Evolutionary conservation across 208 protist species (phyloP).

Genomic region (Entamoeba histolytica): DNA sequence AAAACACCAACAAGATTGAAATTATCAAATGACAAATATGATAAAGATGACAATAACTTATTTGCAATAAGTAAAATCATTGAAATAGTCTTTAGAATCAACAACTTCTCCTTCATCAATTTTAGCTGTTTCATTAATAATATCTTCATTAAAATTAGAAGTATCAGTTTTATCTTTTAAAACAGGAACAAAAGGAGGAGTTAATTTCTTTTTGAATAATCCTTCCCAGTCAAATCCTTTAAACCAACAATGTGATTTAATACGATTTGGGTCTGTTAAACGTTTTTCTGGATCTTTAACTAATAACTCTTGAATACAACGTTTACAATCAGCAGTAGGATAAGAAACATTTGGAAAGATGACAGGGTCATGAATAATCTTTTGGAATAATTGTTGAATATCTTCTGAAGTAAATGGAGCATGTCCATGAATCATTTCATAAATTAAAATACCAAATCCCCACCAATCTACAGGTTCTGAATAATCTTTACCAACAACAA

Average conservation of each 20-base stretch:
- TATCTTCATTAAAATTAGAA: background rate
- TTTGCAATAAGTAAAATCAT: background rate
- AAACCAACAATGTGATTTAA: constrained; percentile 81
- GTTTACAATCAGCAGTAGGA: background rate
- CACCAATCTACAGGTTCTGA: constrained; percentile 82
- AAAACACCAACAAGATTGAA: too few species aligned
- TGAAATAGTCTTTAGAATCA: background rate
- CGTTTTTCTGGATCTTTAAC: constrained; percentile 1
- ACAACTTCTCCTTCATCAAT: background rate
- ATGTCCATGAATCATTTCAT: constrained; percentile 54
- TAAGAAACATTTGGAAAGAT: constrained; percentile 40
- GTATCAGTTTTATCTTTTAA: background rate
- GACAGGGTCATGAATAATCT: constrained; percentile 53
- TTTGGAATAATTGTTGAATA: constrained; percentile 56
- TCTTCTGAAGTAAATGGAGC: constrained; percentile 63
- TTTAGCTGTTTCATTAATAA: background rate
- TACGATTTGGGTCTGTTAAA: constrained; percentile 29
- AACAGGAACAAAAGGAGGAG: constrained; percentile 16
- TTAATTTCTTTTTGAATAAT: constrained; percentile 17
- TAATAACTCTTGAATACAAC: background rate
- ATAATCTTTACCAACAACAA: constrained; percentile 63
- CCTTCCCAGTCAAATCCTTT: constrained; percentile 64
- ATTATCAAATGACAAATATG: too few species aligned
- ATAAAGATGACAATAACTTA: too few species aligned
- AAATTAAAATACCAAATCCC: constrained; percentile 71